Evolutionary conservation across 331 rosid genomes (phyloP).

Genomic region (Saraca asoca): DNA sequence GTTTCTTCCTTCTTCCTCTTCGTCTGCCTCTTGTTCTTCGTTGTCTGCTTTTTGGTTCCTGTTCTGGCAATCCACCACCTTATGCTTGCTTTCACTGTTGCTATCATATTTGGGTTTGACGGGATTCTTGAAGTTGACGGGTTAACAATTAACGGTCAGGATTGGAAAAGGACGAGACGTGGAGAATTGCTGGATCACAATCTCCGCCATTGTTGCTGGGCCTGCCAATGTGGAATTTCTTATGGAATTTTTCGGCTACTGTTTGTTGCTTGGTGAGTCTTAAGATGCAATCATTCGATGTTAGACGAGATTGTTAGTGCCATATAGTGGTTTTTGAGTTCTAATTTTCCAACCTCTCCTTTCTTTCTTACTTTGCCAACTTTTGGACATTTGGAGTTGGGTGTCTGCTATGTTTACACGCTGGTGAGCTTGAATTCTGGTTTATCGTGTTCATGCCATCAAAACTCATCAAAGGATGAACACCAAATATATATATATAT

Average conservation of each 20-base stretch:
- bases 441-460: too few species aligned
- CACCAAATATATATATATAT: too few species aligned
- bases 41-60: constrained; percentile 4
- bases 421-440: constrained; percentile 2
- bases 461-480: too few species aligned
- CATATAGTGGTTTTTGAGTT: constrained; percentile 9
- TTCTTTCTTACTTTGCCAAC: not conserved
- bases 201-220: constrained; percentile 53
- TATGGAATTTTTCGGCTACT: not conserved
- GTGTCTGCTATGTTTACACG: constrained; percentile 15
- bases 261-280: constrained; percentile 35
- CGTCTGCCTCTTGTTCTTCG: not conserved
- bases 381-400: not conserved
- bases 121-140: constrained; percentile 35
- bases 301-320: constrained; percentile 33
- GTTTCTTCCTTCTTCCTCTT: not conserved
- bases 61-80: constrained; percentile 39
- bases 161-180: constrained; percentile 38
- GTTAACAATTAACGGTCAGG: constrained; percentile 42
- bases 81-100: constrained; percentile 22
- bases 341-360: not conserved
- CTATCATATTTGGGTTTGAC: constrained; percentile 34
- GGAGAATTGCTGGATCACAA: constrained; percentile 36
- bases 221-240: constrained; percentile 47
- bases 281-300: constrained; percentile 38